Percentiles rank a stretch among this genome's conserved stretches.
Conservation (phyloP, 202 grass and related monocot species). For the Zizania palustris region DNA sequence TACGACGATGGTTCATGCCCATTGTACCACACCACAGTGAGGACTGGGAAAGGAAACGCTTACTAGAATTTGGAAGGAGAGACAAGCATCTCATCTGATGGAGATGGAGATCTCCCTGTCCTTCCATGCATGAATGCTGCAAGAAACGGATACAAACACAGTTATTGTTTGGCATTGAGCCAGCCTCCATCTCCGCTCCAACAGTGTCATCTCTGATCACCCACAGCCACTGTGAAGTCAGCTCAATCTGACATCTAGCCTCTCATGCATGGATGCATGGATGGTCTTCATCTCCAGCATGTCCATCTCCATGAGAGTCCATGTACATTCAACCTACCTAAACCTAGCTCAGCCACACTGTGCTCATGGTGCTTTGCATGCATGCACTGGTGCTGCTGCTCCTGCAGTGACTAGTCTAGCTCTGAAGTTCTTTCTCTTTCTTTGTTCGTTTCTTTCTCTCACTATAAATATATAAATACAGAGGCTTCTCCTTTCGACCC, state of each 20-base stretch:
- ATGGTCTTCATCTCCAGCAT: neutral
- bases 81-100: neutral
- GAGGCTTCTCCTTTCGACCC: slow-evolving; percentile 33
- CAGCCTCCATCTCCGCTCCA: slow-evolving; percentile 40
- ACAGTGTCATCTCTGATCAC: slow-evolving; percentile 1
- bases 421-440: neutral
- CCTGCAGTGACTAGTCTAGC: neutral
- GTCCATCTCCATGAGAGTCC: neutral
- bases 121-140: neutral
- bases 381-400: neutral
- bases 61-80: neutral
- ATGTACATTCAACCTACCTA: slow-evolving; percentile 7
- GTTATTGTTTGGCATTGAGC: too few species aligned
- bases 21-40: neutral
- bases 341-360: neutral
- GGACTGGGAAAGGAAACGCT: neutral
- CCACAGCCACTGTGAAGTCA: slow-evolving; percentile 45
- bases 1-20: neutral
- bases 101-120: neutral
- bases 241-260: neutral
- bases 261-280: too few species aligned
- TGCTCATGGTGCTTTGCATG: neutral
- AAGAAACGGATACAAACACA: neutral
- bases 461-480: slow-evolving; percentile 66
- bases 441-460: neutral